A percentile compares a stretch with the other conserved stretches of the same genome.
phyloP scores from a whole-genome alignment of 768 basidiomycete species.

The Termitomyces sp. region DNA sequence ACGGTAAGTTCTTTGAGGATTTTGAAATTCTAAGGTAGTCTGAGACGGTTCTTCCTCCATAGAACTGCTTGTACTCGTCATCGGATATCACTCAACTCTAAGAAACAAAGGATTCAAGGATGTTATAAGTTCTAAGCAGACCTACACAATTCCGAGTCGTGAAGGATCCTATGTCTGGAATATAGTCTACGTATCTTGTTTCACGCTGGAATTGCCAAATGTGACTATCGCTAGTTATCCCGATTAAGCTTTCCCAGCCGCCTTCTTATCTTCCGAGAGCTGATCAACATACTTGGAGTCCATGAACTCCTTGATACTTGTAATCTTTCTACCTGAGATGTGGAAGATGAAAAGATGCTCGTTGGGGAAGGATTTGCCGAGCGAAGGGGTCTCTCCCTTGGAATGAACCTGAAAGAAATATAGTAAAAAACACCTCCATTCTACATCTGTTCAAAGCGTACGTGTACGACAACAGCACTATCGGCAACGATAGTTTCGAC shows the following conservation, averaged over 20 bases:
- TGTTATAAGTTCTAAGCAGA: neutral
- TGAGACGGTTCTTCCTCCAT: neutral
- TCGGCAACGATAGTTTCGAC: constrained; percentile 8
- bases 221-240: neutral
- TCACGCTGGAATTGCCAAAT: neutral
- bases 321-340: constrained; percentile 12
- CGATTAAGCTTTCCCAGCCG: constrained; percentile 2
- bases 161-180: neutral
- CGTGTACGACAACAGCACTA: constrained; percentile 9
- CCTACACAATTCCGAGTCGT: neutral
- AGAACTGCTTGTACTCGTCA: constrained; percentile 29
- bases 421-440: neutral
- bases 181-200: neutral
- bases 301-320: constrained; percentile 13
- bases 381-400: constrained; percentile 1
- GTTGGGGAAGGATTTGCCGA: constrained; percentile 10
- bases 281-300: constrained; percentile 11
- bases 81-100: constrained; percentile 26
- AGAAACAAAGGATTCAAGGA: neutral
- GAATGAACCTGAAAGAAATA: constrained; percentile 1
- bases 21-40: neutral
- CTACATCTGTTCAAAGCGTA: neutral
- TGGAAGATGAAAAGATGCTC: constrained; percentile 16
- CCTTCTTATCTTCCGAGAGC: constrained; percentile 8
- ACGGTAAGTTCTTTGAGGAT: constrained; percentile 19